Evolutionary conservation across 805 yeast genomes (phyloP).

Genomic region (Barnettozyma sucrosica): DNA sequence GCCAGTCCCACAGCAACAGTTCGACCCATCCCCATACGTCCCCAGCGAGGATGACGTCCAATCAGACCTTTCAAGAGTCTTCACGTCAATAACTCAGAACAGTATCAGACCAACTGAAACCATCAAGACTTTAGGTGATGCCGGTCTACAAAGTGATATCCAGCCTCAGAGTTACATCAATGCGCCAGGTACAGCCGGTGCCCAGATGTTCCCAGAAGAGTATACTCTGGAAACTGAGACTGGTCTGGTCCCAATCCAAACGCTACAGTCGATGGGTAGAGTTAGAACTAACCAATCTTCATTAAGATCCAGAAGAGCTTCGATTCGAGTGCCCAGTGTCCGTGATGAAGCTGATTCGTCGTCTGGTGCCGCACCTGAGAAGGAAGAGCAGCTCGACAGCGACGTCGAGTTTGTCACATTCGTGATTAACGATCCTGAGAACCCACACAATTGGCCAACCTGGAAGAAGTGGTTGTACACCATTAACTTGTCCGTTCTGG

Average conservation of each 20-base stretch:
- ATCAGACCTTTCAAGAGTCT: constrained; percentile 33
- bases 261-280: constrained; percentile 66
- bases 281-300: constrained; percentile 31
- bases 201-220: constrained; percentile 88
- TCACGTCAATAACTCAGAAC: constrained; percentile 19
- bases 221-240: constrained; percentile 83
- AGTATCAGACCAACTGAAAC: constrained; percentile 60
- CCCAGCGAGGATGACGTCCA: constrained; percentile 36
- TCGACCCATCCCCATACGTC: constrained; percentile 34
- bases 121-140: constrained; percentile 54
- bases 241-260: constrained; percentile 77
- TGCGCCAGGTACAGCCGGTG: constrained; percentile 46
- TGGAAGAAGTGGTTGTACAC: constrained; percentile 61
- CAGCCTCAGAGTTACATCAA: constrained; percentile 48
- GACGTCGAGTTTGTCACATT: constrained; percentile 85
- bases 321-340: constrained; percentile 17
- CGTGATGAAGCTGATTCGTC: constrained; percentile 24
- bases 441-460: constrained; percentile 81
- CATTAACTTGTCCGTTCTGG: constrained; percentile 58
- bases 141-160: constrained; percentile 51
- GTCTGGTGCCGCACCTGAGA: constrained; percentile 25
- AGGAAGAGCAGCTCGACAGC: constrained; percentile 39
- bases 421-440: constrained; percentile 71
- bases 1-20: constrained; percentile 3
- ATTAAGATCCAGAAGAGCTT: constrained; percentile 12